Evolutionary conservation across 768 basidiomycete genomes (phyloP), one percentile per base, ranked within the genome.

Genomic region (Lactarius tabidus): DNA sequence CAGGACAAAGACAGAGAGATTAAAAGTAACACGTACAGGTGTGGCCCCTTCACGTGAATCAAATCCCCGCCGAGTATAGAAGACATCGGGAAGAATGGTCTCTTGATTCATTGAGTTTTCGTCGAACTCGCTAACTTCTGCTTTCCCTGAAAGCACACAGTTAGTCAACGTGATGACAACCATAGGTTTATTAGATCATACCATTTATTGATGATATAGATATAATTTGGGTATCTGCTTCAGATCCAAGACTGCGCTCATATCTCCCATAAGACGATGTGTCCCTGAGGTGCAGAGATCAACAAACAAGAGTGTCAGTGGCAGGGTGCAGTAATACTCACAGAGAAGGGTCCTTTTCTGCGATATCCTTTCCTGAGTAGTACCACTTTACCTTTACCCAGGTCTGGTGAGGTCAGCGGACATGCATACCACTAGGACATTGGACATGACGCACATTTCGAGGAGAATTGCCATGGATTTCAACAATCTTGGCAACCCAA

Each of bases 401-500:
- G 8, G 35, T 62, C 65, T 66, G 53, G 20, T 1, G 28, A 18
- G 2, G 41, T 54, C 39, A 54, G 52, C 41, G 23, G 31, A 29
- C 28, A n/a, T 38, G 8, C 15, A 3, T 33, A 8, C 15, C 4
- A 5, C 4, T 8, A 18, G 15, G 35, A 41, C 1, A 6, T 5
- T 10, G 18, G 35, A 57, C 8, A 36, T 15, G 18, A 62, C 60
- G 26, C 18, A 66, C 65, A 3, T 66, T 62, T 31, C 41, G 38
- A 10, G 65, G 65, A 2, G 60, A 36, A 45, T 62, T 62, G 3
- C 65, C 60, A 18, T 60, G 65, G 56, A 66, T 66, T 8, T 36
- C 65, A 5, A 36, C 1, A 29, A 66, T 62, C 39, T 54, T 66
- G 20, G 60, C 65, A 8, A 66, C 65, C 65, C 65, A 66, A 1